Evolutionary conservation across 75 land plant genomes (phyloP).

Genomic region (Pinus albicaulis): DNA sequence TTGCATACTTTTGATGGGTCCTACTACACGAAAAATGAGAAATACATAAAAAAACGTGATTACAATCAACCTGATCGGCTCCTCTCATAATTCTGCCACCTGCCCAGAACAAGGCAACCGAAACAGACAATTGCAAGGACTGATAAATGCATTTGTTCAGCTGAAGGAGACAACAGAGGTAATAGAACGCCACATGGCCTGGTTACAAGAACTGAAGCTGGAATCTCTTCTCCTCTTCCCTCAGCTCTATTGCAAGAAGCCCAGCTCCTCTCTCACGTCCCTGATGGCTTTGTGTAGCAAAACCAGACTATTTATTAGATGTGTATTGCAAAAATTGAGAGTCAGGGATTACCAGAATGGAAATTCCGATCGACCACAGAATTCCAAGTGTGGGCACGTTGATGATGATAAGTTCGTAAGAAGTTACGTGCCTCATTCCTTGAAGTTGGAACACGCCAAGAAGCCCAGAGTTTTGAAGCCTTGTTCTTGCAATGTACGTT

Average conservation of each 20-base stretch:
- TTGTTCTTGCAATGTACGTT: background rate
- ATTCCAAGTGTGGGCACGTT: background rate
- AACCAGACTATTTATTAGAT: background rate
- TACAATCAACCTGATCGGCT: too few relatives aligned
- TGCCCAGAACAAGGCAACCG: too few relatives aligned
- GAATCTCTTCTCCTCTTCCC: background rate
- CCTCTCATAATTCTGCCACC: too few relatives aligned
- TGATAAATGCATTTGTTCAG: background rate
- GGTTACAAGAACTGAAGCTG: background rate
- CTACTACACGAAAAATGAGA: too few relatives aligned
- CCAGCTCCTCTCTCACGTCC: background rate
- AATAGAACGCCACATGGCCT: background rate
- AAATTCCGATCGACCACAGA: background rate
- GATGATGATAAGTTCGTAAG: background rate
- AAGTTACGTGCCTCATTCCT: background rate
- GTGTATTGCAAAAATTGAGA: background rate
- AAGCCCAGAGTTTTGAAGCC: background rate
- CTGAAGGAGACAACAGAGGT: background rate
- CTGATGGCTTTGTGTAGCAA: background rate
- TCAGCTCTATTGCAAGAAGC: background rate
- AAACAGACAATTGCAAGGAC: background rate
- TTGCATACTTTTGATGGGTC: too few relatives aligned
- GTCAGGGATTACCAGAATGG: background rate
- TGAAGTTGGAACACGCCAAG: background rate
- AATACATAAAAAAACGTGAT: too few relatives aligned